Evolutionary conservation across 2,329 filamentous ascomycete species (phyloP), one percentile per base, ranked within the genome.

Genomic region (Aspergillus piperis): DNA sequence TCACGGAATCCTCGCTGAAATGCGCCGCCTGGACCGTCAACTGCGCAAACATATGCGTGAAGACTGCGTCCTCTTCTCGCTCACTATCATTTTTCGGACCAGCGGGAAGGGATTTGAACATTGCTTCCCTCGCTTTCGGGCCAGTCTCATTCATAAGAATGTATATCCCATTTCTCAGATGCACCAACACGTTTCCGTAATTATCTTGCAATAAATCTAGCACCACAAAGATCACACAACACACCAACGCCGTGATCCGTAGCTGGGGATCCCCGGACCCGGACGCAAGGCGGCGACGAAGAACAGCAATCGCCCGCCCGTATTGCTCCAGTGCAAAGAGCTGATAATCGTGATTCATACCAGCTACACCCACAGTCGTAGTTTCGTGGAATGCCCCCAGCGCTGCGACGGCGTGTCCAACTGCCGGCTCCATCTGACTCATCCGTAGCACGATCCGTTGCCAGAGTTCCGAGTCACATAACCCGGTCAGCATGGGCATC

Each of bases 391-490:
- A 23, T 19, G 57, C 56, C 8, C 62, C 55, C 13, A 62, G 13
- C 0, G 59, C 42, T 15, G 56, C 41, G 4, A 61, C 56, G 2
- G 57, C 59, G 19, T 63, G 62, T 3, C 50, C 54, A n/a, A 63
- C 52, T 1, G 62, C 59, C 8, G 49, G 56, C 11, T 63, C 62
- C 1, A 36, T 23, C 13, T 55, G 49, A 44, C 59, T 60, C 10
- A 54, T 21, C 8, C 52, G 49, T 11, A 55, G 53, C 4, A 52
- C 32, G 3, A 57, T 8, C 19, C 42, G 38, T 19, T 49, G 49
- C 59, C 62, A 63, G 13, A 67, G 42, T 6, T 48, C 36, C n/a
- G 58, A 60, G 39, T 65, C 49, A 25, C 66, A 67, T 42, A 59
- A 62, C n/a, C 19, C 50, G 3, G 30, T 57, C n/a, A 69, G 47